Conservation (phyloP, 2,329 filamentous ascomycete species). For the Neocucurbitaria cava region DNA sequence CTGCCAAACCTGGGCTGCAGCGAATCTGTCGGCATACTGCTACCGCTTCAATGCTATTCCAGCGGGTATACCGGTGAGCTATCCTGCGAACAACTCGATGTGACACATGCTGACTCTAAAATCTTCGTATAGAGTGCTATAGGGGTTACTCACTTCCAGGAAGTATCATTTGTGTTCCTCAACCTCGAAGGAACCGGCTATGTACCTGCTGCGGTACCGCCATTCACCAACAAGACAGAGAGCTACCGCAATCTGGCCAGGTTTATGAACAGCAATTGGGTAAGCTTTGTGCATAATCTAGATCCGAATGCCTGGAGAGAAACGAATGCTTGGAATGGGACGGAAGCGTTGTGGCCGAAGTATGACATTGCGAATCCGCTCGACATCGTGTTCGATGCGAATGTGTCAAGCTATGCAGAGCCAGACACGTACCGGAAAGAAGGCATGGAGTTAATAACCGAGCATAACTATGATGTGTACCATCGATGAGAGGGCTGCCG, state of each 20-base stretch:
- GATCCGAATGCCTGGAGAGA: slow-evolving; percentile 37
- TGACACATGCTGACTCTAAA: not conserved
- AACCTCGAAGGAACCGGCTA: slow-evolving; percentile 55
- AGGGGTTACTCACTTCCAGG: slow-evolving; percentile 63
- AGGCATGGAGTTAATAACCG: slow-evolving; percentile 55
- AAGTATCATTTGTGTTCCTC: slow-evolving; percentile 57
- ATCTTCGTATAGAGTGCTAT: slow-evolving; percentile 20
- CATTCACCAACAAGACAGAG: slow-evolving; percentile 46
- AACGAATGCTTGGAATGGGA: slow-evolving; percentile 20
- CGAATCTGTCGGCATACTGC: slow-evolving; percentile 61
- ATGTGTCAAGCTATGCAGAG: slow-evolving; percentile 50
- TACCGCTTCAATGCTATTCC: slow-evolving; percentile 68
- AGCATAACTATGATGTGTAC: slow-evolving; percentile 19
- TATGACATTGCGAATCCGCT: slow-evolving; percentile 47
- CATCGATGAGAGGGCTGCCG: slow-evolving; percentile 1
- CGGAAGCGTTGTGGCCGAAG: slow-evolving; percentile 48
- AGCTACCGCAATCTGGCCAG: slow-evolving; percentile 49
- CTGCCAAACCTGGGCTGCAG: slow-evolving; percentile 59
- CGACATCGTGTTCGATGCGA: slow-evolving; percentile 58
- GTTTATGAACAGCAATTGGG: slow-evolving; percentile 56
- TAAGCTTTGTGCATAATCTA: slow-evolving; percentile 53
- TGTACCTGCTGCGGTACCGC: slow-evolving; percentile 36
- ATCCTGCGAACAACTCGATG: not conserved
- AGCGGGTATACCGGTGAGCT: slow-evolving; percentile 49
- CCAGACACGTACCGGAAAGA: slow-evolving; percentile 53